Evolutionary conservation across 257 asterid species (phyloP), one percentile per base, ranked within the genome.

Genomic region (Salvia splendens): DNA sequence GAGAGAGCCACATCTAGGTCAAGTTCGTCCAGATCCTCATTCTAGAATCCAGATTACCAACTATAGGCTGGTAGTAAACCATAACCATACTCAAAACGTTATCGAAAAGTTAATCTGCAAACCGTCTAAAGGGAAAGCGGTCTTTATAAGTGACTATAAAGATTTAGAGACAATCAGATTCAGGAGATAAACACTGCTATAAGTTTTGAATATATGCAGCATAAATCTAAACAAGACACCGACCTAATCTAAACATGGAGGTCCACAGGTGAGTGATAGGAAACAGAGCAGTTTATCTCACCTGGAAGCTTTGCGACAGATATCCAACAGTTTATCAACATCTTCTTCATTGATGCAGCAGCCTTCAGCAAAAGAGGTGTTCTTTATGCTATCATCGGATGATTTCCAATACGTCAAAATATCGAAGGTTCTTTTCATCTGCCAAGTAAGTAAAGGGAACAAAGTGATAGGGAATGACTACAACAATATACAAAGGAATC

Each of bases 371-470:
- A 65, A 71, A 67, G 68, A 63, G 43, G 62, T 11, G 64, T 54
- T 73, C 69, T 61, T 78, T 35, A 47, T 69, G 35, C 71, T 77
- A 38, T 70, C 87, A 66, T 84, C 83, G 46, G 79, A 80, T 46
- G 16, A 36, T 66, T 74, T 83, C 98, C 97, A 89, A 14, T 12
- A 79, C 35, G 64, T 87, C 75, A 92, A 71, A 68, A 87, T 75
- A 48, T 76, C 64, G 24, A 71, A 78, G 58, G 87, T 79, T 67
- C 80, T 74, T 47, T 79, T 86, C 73, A 87, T 78, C 98, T 92
- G 74, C 73, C 5, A 60, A 48, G 47, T 6, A 52, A 67, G 83
- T 84, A 6, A 89, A 86, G 85, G 80, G 46, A 70, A 79, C 78
- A 75, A 56, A 40, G 42, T 11, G 63, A 61, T 33, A 49, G 53